Base-by-base conservation (phyloP, 768 basidiomycete species). In the Ramaria sp. region DNA sequence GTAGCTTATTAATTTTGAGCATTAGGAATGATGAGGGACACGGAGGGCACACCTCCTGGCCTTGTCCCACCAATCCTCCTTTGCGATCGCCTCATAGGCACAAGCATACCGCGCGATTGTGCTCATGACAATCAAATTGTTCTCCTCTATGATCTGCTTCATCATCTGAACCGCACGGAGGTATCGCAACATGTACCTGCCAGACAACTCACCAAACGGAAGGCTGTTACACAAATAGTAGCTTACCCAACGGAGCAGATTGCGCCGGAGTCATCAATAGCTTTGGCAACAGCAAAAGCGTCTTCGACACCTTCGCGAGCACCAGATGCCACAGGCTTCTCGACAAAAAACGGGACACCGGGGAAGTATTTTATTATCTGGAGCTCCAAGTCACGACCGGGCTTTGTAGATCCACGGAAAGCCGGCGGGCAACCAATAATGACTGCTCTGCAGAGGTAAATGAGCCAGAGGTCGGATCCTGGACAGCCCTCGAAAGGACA, bases 81-180 rank as follows among this genome's bases (percentile, higher is more conserved):
- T 90, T 10, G 78, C 77, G 56, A 88, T 88, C 22, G 78, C 69
- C 66, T 87, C 78, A 62, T 91, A 94, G 38, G 88, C 89, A 62
- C 84, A 85, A 10, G 90, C 91, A 69, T 97, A 99, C 56, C 95
- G 85, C 7, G 93, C 94, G 60, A 94, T 83, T 34, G 95, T 98
- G 44, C 85, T 78, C 94, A 98, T 97, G 50, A 99, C 93, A 20
- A 85, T 86, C 56, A 99, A 76, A 64, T 90, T 79, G 67, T 97
- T 97, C 59, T 95, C 91, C 64, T 88, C 75, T 65, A 99, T 88
- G 67, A 97, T 93, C 57, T 85, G 79, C 71, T 95, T 94, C 89
- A 97, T 96, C 78, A 83, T 85, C 70, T 96, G 92, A 20, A 95
- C 90, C 30, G 87, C 93, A 68, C 85, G 86, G 62, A 95, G 76